phyloP scores from a whole-genome alignment of 2,329 filamentous ascomycete genomes.

The Colletotrichum graminicola region DNA sequence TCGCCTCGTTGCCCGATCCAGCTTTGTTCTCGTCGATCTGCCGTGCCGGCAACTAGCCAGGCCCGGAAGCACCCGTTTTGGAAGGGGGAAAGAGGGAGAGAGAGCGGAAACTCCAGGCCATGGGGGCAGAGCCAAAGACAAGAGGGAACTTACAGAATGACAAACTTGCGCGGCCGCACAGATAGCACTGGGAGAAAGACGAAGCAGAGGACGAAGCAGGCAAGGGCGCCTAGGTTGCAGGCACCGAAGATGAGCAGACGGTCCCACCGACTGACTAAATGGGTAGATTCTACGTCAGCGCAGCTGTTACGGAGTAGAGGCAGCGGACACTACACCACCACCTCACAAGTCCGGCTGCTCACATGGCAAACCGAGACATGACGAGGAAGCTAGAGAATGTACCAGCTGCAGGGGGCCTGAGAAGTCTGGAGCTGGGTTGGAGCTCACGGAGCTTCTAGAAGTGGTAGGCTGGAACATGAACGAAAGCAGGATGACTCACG shows the following conservation, averaged over 20 bases:
- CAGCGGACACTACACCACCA: slow-evolving; percentile 44
- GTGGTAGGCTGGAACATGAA: slow-evolving; percentile 44
- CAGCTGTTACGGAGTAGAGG: slow-evolving; percentile 44
- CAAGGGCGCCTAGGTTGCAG: slow-evolving; percentile 89
- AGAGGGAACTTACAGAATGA: slow-evolving; percentile 84
- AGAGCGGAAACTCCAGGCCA: neutral
- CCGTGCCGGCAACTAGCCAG: slow-evolving; percentile 29
- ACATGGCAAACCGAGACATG: slow-evolving; percentile 52
- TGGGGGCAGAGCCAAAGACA: slow-evolving; percentile 34
- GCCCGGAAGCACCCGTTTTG: slow-evolving; percentile 4
- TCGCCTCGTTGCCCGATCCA: slow-evolving; percentile 1
- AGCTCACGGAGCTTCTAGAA: slow-evolving; percentile 32
- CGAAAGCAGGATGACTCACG: slow-evolving; percentile 72
- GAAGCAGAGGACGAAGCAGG: slow-evolving; percentile 95
- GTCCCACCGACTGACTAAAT: slow-evolving; percentile 95
- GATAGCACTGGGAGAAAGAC: slow-evolving; percentile 87
- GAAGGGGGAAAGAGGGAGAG: neutral
- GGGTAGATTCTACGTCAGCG: slow-evolving; percentile 47
- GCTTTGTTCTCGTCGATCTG: slow-evolving; percentile 20
- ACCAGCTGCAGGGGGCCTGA: slow-evolving; percentile 58
- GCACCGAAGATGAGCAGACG: slow-evolving; percentile 90
- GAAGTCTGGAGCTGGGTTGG: slow-evolving; percentile 48
- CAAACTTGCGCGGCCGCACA: slow-evolving; percentile 90
- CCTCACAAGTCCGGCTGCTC: slow-evolving; percentile 45
- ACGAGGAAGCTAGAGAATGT: slow-evolving; percentile 59